phyloP scores from a whole-genome alignment of 2,329 filamentous ascomycete species.

The Alternaria hordeiaustralica region DNA sequence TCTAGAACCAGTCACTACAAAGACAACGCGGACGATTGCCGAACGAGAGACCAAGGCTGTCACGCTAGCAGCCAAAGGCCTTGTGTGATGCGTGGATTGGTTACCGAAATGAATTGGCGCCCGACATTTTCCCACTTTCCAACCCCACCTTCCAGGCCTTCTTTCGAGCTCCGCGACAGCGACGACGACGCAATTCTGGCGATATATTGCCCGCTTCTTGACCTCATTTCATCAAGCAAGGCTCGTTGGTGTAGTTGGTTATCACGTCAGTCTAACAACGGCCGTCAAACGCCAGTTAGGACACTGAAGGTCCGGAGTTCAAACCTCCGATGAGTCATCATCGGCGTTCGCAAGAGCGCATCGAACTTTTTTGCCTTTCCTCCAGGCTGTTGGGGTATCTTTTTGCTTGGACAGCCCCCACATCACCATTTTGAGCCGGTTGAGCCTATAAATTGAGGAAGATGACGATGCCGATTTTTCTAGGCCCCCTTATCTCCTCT shows the following conservation, averaged over 20 bases:
- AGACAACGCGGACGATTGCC: no score
- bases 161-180: neutral
- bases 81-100: neutral
- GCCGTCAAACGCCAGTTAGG: neutral
- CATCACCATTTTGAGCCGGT: neutral
- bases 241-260: slow-evolving; percentile 55
- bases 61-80: neutral
- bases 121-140: neutral
- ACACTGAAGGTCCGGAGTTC: slow-evolving; percentile 20
- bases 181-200: neutral
- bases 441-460: neutral
- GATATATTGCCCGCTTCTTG: neutral
- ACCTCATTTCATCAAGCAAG: slow-evolving; percentile 4
- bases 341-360: neutral
- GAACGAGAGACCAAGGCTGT: neutral
- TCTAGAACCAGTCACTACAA: neutral
- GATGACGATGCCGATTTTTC: neutral
- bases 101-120: neutral
- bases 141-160: neutral
- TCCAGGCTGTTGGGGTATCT: neutral
- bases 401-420: neutral
- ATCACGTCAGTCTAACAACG: slow-evolving; percentile 56
- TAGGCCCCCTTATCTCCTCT: neutral
- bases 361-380: neutral
- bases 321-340: slow-evolving; percentile 17